These are phyloP conservation scores for Hirsutella minnesotensis DNA, from an alignment of 2,329 filamentous ascomycete species.

Conservation along the genomic window DNA sequence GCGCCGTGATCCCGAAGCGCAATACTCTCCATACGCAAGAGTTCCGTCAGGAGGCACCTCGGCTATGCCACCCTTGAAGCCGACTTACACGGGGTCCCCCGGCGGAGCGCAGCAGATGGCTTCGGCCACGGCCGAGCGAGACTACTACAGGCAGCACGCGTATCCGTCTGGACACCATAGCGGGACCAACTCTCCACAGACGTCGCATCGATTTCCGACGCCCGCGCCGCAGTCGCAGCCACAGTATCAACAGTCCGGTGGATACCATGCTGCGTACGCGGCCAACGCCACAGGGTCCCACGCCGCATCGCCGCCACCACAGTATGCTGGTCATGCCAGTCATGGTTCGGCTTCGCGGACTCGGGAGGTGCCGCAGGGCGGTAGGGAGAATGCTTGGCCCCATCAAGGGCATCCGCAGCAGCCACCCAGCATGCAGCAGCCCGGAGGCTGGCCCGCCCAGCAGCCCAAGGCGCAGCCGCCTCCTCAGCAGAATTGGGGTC, in stretches of 20 bases:
- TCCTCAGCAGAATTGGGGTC: slow-evolving; percentile 21
- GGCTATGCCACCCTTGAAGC: slow-evolving; percentile 44
- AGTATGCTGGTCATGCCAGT: slow-evolving; percentile 30
- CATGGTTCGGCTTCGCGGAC: slow-evolving; percentile 29
- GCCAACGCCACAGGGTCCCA: slow-evolving; percentile 23
- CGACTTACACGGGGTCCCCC: slow-evolving; percentile 37
- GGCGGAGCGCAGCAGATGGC: slow-evolving; percentile 32
- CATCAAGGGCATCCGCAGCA: slow-evolving; percentile 14
- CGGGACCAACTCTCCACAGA: slow-evolving; percentile 34
- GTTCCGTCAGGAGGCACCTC: slow-evolving; percentile 22
- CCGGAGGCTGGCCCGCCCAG: slow-evolving; percentile 17
- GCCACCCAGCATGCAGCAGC: slow-evolving; percentile 8
- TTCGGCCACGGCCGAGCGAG: slow-evolving; percentile 25
- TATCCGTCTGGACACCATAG: slow-evolving; percentile 22
- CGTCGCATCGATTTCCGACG: slow-evolving; percentile 32
- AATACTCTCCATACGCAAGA: slow-evolving; percentile 34
- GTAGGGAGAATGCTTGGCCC: slow-evolving; percentile 25
- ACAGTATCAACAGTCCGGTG: slow-evolving; percentile 30
- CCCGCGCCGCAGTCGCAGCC: slow-evolving; percentile 23
- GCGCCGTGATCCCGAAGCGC: slow-evolving; percentile 37
- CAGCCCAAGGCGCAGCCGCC: slow-evolving; percentile 21
- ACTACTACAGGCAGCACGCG: slow-evolving; percentile 34
- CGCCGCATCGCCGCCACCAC: slow-evolving; percentile 40
- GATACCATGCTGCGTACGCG: slow-evolving; percentile 31
- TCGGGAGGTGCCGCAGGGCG: slow-evolving; percentile 28